Conservation (phyloP, 495 filamentous ascomycete genomes). For the Lasiosphaeria ovina region DNA sequence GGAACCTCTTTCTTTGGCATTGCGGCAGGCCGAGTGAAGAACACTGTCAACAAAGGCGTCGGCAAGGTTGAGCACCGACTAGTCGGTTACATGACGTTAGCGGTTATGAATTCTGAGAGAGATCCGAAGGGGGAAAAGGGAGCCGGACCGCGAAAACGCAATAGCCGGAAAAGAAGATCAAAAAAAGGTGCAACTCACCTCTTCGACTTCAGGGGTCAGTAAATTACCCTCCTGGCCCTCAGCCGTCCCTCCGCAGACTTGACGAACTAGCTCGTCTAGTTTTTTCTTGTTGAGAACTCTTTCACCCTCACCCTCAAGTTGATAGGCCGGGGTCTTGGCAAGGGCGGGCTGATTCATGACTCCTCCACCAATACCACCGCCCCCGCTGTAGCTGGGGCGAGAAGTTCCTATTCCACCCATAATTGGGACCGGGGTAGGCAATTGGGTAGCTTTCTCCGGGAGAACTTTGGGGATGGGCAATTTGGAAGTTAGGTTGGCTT, state of each 20-base stretch:
- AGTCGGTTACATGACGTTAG: slow-evolving; percentile 9
- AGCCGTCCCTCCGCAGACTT: slow-evolving; percentile 80
- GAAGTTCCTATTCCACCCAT: slow-evolving; percentile 56
- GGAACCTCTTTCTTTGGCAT: slow-evolving; percentile 88
- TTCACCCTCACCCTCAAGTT: slow-evolving; percentile 85
- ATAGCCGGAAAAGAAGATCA: slow-evolving; percentile 12
- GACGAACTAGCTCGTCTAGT: slow-evolving; percentile 88
- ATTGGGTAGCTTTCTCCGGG: slow-evolving; percentile 56
- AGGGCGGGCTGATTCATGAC: slow-evolving; percentile 85
- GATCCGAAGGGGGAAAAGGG: not conserved
- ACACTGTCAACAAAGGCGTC: slow-evolving; percentile 95
- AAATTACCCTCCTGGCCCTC: slow-evolving; percentile 64
- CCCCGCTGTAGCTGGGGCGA: slow-evolving; percentile 75
- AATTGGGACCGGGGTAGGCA: slow-evolving; percentile 63
- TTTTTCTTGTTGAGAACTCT: slow-evolving; percentile 92
- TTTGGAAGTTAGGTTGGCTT: slow-evolving; percentile 44
- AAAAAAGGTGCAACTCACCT: slow-evolving; percentile 55
- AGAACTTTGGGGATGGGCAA: slow-evolving; percentile 81
- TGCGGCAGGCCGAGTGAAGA: slow-evolving; percentile 77
- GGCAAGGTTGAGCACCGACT: slow-evolving; percentile 85
- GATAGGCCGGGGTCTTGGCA: slow-evolving; percentile 72
- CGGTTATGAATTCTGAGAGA: not conserved
- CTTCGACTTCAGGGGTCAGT: slow-evolving; percentile 88
- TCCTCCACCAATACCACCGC: slow-evolving; percentile 67
- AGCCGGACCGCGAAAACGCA: not conserved